Evolutionary conservation across 1,284 basidiomycete genomes (phyloP).

Genomic region (Stygiomarasmius scandens): DNA sequence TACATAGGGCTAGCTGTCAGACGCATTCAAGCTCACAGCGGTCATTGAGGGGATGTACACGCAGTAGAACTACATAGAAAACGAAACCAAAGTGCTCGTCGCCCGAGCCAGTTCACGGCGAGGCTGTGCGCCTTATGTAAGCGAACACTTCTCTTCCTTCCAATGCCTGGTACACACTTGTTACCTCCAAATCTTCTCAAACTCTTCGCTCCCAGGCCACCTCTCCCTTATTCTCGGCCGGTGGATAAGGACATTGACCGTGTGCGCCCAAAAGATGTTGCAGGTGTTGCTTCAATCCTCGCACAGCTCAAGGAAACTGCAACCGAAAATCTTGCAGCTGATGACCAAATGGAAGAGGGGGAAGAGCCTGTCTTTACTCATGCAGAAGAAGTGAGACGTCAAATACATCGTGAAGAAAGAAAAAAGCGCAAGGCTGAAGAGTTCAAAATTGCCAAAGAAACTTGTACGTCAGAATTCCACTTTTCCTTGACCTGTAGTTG

Average conservation of each 20-base stretch:
- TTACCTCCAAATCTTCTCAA: constrained; percentile 93
- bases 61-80: no score
- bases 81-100: no score
- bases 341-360: constrained; percentile 74
- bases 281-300: constrained; percentile 75
- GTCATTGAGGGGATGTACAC: no score
- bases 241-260: constrained; percentile 82
- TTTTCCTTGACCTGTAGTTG: constrained; percentile 8
- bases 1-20: no score
- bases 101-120: no score
- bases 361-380: constrained; percentile 78
- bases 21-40: no score
- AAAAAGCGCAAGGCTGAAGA: constrained; percentile 80
- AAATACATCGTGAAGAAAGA: constrained; percentile 78
- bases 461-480: constrained; percentile 57
- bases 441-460: constrained; percentile 81
- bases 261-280: constrained; percentile 69
- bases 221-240: constrained; percentile 82
- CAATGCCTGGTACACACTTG: constrained; percentile 83
- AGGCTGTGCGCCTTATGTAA: background rate
- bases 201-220: constrained; percentile 91
- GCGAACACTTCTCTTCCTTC: background rate
- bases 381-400: constrained; percentile 78
- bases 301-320: constrained; percentile 76
- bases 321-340: constrained; percentile 64